Evolutionary conservation across 768 basidiomycete species (phyloP).

Genomic region (Termitomyces sp.): DNA sequence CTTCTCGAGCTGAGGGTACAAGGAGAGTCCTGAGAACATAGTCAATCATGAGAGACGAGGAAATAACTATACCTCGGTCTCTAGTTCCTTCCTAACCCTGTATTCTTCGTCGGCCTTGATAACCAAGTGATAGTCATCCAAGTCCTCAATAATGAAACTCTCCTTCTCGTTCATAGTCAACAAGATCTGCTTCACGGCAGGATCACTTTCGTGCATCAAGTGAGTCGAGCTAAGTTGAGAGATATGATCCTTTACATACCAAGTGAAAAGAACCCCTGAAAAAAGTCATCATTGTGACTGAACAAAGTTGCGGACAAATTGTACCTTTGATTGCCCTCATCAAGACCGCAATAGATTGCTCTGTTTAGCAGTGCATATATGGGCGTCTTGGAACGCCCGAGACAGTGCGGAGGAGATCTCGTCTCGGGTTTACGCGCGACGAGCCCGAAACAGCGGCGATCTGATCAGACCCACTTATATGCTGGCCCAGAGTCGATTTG

Average conservation of each 20-base stretch:
- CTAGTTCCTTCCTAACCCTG: conserved; percentile 64
- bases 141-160: conserved; percentile 80
- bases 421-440: background rate
- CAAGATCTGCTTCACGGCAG: conserved; percentile 76
- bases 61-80: conserved; percentile 59
- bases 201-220: conserved; percentile 29
- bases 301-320: background rate
- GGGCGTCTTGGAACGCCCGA: background rate
- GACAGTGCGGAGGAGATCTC: background rate
- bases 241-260: conserved; percentile 42
- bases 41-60: conserved; percentile 18
- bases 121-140: conserved; percentile 63
- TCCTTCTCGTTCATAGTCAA: conserved; percentile 77
- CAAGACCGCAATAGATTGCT: conserved; percentile 43
- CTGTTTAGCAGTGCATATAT: background rate
- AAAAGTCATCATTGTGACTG: background rate
- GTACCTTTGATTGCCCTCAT: conserved; percentile 3
- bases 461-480: background rate
- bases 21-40: background rate
- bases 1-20: background rate
- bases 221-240: conserved; percentile 71
- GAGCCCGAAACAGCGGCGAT: background rate
- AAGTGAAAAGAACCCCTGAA: conserved; percentile 1
- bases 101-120: conserved; percentile 79
- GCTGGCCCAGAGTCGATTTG: conserved; percentile 1